Evolutionary conservation across 78 protist species (phyloP).

Genomic region (Tieghemostelium lacteum): DNA sequence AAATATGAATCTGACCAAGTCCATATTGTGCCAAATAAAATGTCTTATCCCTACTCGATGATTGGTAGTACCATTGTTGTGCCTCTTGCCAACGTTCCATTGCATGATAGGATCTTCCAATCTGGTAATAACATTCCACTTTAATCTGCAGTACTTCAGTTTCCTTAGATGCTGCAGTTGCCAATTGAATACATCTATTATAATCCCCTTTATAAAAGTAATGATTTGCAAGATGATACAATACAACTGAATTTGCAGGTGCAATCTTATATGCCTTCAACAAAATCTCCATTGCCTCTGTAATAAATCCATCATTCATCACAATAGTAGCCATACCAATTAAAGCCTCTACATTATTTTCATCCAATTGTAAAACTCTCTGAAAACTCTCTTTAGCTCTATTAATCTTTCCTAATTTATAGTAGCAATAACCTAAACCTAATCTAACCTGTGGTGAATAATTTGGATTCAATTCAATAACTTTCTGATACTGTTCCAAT

Average conservation of each 20-base stretch:
- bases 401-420: conserved; percentile 33
- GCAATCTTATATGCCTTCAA: conserved; percentile 53
- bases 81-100: conserved; percentile 61
- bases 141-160: conserved; percentile 30
- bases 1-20: conserved; percentile 74
- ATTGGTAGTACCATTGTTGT: conserved; percentile 37
- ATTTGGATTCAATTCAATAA: conserved; percentile 38
- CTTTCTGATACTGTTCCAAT: conserved; percentile 50
- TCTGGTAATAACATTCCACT: conserved; percentile 39
- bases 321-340: conserved; percentile 37
- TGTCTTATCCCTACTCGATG: conserved; percentile 19
- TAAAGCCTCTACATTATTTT: conserved; percentile 73
- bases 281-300: conserved; percentile 7
- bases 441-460: conserved; percentile 55
- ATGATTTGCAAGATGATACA: conserved; percentile 82
- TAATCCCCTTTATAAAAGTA: conserved; percentile 65
- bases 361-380: conserved; percentile 76
- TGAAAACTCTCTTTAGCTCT: conserved; percentile 53
- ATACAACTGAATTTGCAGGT: conserved; percentile 53
- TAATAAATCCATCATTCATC: conserved; percentile 12
- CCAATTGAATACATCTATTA: conserved; percentile 33
- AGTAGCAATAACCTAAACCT: conserved; percentile 80
- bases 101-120: conserved; percentile 61
- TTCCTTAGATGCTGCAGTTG: conserved; percentile 7
- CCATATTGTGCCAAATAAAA: conserved; percentile 74